Evolutionary conservation across 768 basidiomycete species (phyloP).

Genomic region (Pisolithus sp.): DNA sequence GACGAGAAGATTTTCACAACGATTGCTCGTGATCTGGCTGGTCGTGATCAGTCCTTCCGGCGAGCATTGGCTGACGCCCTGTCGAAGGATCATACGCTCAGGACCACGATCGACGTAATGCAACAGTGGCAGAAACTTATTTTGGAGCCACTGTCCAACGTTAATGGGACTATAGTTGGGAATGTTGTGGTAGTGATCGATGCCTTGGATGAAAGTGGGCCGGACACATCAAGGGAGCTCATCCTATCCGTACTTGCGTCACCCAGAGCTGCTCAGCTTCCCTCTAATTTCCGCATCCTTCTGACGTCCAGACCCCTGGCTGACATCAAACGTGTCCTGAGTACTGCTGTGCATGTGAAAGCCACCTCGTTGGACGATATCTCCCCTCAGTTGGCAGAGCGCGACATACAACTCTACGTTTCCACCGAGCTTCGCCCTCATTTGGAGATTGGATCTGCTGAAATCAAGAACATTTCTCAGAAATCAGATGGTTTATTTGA

Average conservation of each 20-base stretch:
- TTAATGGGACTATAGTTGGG: slow-evolving; percentile 3
- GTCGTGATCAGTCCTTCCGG: slow-evolving; percentile 2
- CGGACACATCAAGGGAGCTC: not conserved
- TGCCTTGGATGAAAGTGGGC: slow-evolving; percentile 14
- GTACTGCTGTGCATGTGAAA: not conserved
- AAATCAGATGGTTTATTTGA: too few relatives aligned
- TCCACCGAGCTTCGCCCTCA: not conserved
- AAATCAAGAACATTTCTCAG: too few relatives aligned
- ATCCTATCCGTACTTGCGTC: slow-evolving; percentile 9
- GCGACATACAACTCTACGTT: not conserved
- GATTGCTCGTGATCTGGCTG: slow-evolving; percentile 12
- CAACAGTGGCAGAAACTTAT: slow-evolving; percentile 15
- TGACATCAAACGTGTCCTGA: not conserved
- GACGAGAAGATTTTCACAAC: slow-evolving; percentile 4
- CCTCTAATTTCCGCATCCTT: not conserved
- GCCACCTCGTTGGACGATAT: not conserved
- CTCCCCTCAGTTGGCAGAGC: not conserved
- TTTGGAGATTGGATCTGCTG: too few relatives aligned
- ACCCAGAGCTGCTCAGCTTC: not conserved
- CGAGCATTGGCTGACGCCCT: not conserved
- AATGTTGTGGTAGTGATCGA: slow-evolving; percentile 24
- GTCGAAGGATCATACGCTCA: not conserved
- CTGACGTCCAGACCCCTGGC: slow-evolving; percentile 4
- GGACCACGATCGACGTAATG: not conserved
- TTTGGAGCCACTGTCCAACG: slow-evolving; percentile 5